Evolutionary conservation across 75 land plant genomes (phyloP), one percentile per base, ranked within the genome.

Genomic region (Cupressus sempervirens): DNA sequence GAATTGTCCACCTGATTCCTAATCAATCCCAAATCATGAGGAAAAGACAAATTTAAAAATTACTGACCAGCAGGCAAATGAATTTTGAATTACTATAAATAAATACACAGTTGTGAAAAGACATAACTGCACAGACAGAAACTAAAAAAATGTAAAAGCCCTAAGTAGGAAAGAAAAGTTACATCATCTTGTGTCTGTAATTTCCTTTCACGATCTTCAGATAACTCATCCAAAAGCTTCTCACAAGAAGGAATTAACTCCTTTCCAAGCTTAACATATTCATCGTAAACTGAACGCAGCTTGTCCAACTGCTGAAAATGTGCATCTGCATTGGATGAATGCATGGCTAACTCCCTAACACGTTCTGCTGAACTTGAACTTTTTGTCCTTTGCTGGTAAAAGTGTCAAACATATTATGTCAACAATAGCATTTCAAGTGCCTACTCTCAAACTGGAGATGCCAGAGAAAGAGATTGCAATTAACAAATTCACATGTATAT

Each of bases 151-250:
- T 67, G 76, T 75, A 53, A 82, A 82, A 86, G 30, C 32, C 34
- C 46, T 53, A 23, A 53, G 84, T 48, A 83, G 23, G 65, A 82
- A 75, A 81, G 32, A 9, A 82, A 5, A 79, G 54, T 87, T 96
- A 98, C 99, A 92, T 98, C 99, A 88, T 94, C 93, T 79, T 91
- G 89, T 43, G 93, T 90, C 73, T 93, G 95, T 75, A 93, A 88
- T 74, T 90, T 93, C 74, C 90, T 91, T 67, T 91, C 89, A 86
- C 90, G 85, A 23, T 96, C 96, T 84, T 91, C 91, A 65, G 65
- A 81, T 29, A 98, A 89, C 67, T 93, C 88, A 50, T 87, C 83
- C 72, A 96, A 56, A 53, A 81, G 86, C 76, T 91, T 93, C 83
- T 98, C 98, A 26, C 90, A 85, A 4, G 83, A 48, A 72, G 99